Evolutionary conservation across 768 basidiomycete genomes (phyloP).

Genomic region (Tephrocybe rancida): DNA sequence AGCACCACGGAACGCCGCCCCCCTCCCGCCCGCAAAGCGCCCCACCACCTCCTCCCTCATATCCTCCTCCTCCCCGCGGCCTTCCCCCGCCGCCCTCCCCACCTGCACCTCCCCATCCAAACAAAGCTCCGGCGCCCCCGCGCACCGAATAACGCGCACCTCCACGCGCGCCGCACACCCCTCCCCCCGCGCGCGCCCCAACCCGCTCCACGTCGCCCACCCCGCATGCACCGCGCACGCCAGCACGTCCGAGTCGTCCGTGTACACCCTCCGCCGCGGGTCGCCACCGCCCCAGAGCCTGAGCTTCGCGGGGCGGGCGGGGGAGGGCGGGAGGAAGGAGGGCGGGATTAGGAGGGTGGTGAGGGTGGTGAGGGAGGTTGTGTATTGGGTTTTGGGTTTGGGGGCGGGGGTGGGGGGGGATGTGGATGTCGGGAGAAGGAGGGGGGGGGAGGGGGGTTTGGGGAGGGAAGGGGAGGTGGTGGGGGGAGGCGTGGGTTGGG

Average conservation of each 20-base stretch:
- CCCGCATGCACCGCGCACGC: constrained; percentile 72
- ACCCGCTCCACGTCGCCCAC: constrained; percentile 49
- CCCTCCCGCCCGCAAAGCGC: constrained; percentile 48
- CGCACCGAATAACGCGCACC: constrained; percentile 41
- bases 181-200: constrained; percentile 35
- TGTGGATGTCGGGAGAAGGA: too few species aligned
- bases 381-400: too few species aligned
- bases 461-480: too few species aligned
- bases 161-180: constrained; percentile 44
- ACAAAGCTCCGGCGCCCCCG: constrained; percentile 18
- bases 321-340: neutral
- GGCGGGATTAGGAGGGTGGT: neutral
- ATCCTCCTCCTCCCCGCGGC: constrained; percentile 3
- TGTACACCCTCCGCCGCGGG: constrained; percentile 59
- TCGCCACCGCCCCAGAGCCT: constrained; percentile 72
- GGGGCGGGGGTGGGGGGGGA: too few species aligned
- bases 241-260: constrained; percentile 77
- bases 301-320: too few species aligned
- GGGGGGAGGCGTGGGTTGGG: too few species aligned
- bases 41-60: constrained; percentile 46
- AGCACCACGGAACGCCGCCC: constrained; percentile 39
- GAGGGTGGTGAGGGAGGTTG: neutral
- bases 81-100: constrained; percentile 19
- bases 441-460: too few species aligned
- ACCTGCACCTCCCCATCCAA: constrained; percentile 38